These are phyloP conservation scores for Nemania sp. DNA, from an alignment of 2,329 filamentous ascomycete genomes.

Conservation along the genomic window DNA sequence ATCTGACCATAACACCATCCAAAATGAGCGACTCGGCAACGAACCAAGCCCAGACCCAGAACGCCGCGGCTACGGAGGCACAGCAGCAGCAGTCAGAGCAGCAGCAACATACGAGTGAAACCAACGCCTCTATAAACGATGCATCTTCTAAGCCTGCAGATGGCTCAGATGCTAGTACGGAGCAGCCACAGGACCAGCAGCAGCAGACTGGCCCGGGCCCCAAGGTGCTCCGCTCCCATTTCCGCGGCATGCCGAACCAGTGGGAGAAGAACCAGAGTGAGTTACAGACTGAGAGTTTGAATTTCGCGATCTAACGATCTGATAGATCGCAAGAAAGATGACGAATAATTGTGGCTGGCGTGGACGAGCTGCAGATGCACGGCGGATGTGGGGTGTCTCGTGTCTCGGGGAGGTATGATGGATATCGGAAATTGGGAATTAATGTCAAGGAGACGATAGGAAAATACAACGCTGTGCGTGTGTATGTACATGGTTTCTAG, in stretches of 20 bases:
- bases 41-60: constrained; percentile 9
- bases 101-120: too few relatives aligned
- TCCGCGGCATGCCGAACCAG: constrained; percentile 34
- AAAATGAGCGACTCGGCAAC: constrained; percentile 14
- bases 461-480: too few relatives aligned
- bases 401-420: too few relatives aligned
- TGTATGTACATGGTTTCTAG: too few relatives aligned
- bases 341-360: not conserved
- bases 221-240: constrained; percentile 32
- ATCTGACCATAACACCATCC: not conserved
- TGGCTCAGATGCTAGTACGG: not conserved
- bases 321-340: constrained; percentile 31
- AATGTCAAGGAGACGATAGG: too few relatives aligned
- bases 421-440: too few relatives aligned
- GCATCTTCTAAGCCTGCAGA: constrained; percentile 7
- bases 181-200: constrained; percentile 9
- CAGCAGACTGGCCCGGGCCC: constrained; percentile 19
- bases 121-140: too few relatives aligned
- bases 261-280: constrained; percentile 37
- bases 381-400: too few relatives aligned
- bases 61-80: not conserved
- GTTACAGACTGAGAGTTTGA: not conserved
- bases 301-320: constrained; percentile 12
- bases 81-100: not conserved
- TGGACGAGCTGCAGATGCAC: too few relatives aligned